A percentile compares a stretch with the other conserved stretches of the same genome.
Evolutionary conservation across 164 flowering plant species (phyloP).

Genomic region (Nelumbo lutea): DNA sequence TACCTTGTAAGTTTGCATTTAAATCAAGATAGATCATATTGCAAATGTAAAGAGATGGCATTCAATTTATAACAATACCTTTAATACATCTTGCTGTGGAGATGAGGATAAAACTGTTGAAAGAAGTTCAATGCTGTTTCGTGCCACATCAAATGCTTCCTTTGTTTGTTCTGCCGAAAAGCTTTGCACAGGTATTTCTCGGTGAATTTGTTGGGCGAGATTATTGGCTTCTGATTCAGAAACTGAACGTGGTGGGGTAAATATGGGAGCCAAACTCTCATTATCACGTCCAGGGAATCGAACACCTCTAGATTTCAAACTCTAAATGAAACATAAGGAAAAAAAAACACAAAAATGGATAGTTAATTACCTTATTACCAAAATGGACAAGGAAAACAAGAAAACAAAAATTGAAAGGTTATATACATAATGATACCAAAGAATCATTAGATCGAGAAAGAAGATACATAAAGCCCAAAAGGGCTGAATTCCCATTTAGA

Average conservation of each 20-base stretch:
- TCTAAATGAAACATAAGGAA: constrained; percentile 28
- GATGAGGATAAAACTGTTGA: constrained; percentile 89
- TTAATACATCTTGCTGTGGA: constrained; percentile 76
- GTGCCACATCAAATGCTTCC: constrained; percentile 94
- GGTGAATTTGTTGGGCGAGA: constrained; percentile 38
- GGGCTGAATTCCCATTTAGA: no score
- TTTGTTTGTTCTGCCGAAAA: constrained; percentile 82
- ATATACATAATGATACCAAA: no score
- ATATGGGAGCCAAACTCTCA: constrained; percentile 92
- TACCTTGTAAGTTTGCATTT: no score
- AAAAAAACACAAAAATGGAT: no score
- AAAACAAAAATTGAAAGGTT: no score
- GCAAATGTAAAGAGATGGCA: no score
- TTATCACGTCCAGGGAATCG: constrained; percentile 91
- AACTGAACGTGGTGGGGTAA: constrained; percentile 80
- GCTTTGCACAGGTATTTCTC: constrained; percentile 38
- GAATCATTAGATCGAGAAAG: no score
- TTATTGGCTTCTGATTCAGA: constrained; percentile 37
- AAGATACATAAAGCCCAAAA: no score
- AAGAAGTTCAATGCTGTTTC: constrained; percentile 90
- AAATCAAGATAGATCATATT: no score
- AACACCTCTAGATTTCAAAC: constrained; percentile 82
- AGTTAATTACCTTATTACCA: no score
- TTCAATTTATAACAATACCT: constrained; percentile 37
- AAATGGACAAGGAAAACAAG: no score